Base-by-base conservation (phyloP, 495 filamentous ascomycete species). In the Penicillium fimorum region DNA sequence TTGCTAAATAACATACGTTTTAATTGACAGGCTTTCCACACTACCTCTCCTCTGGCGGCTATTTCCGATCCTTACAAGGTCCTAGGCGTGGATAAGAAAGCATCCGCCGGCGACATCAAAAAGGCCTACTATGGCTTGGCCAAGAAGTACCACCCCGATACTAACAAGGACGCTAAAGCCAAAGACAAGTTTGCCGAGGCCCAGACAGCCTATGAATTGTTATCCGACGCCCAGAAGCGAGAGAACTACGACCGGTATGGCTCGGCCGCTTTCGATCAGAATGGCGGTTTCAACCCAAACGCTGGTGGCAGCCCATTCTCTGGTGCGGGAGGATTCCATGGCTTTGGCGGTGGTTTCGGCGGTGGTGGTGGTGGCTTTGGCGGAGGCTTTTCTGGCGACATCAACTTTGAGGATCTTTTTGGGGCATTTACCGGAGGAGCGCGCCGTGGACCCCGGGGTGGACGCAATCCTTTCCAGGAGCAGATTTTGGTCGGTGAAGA, bases 131-230 rank as follows among this genome's bases (percentile, higher is more conserved):
- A 98, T 70, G 87, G 91, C 50, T 77, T 96, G 57, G 94, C 94
- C n/a, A 97, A 97, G 74, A 97, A 97, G 68, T 98, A 85, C 68
- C 94, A 98, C 64, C 94, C 94, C 8, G 94, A 98, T 71, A 96
- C 94, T 37, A 97, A 96, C 77, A 98, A 97, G 73, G 94, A 96
- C 50, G 67, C 91, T 8, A 77, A 76, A 7, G 93, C 94, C 30
- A 97, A 97, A 70, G 94, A 97, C 51, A 93, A 89, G 64, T 98
- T 98, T 66, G 78, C 85, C 43, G 94, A 96, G 59, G 88, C 94
- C 51, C 94, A 97, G 69, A 79, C 87, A 2, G 89, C 94, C 3
- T 98, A 97, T 68, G 94, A 98, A 69, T 75, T 97, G 35, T 80
- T 98, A 4, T 92, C 89, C 33, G 92, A 98, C 68, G 79, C 92